A percentile compares a stretch with the other conserved stretches of the same genome.
These are phyloP conservation scores for Pythium sp. DNA, from an alignment of 352 stramenopile species.

Conservation along the genomic window DNA sequence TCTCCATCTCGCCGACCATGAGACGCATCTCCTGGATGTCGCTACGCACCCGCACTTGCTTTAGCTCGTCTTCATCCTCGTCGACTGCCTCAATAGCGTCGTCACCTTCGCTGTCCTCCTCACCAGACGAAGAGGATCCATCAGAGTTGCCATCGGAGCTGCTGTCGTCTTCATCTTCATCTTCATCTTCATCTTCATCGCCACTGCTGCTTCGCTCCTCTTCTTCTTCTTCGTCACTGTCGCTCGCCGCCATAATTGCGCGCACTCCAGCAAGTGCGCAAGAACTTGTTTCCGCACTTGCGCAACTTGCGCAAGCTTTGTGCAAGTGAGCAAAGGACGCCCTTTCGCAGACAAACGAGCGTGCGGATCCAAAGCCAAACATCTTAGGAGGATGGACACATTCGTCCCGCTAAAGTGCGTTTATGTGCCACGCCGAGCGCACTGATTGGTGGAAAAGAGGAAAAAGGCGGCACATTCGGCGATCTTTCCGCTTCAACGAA, in stretches of 20 bases:
- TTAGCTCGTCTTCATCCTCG: slow-evolving; percentile 15
- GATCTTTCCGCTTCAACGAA: slow-evolving; percentile 21
- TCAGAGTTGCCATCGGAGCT: slow-evolving; percentile 7
- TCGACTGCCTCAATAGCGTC: slow-evolving; percentile 14
- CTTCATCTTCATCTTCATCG: slow-evolving; percentile 21
- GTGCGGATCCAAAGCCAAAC: slow-evolving; percentile 1
- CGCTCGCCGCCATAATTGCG: not conserved
- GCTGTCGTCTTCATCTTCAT: slow-evolving; percentile 19
- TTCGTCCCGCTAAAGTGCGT: slow-evolving; percentile 6
- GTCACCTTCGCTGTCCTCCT: slow-evolving; percentile 8
- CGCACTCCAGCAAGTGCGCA: not conserved
- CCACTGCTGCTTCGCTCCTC: slow-evolving; percentile 20
- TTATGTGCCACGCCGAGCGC: not conserved
- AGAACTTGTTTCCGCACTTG: slow-evolving; percentile 3
- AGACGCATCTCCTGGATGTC: slow-evolving; percentile 43
- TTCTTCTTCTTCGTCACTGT: slow-evolving; percentile 24
- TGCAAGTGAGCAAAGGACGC: not conserved
- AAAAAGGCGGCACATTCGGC: slow-evolving; percentile 8
- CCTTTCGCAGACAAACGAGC: slow-evolving; percentile 7
- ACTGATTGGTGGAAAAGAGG: slow-evolving; percentile 11
- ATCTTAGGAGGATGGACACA: slow-evolving; percentile 5
- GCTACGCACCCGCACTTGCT: slow-evolving; percentile 31
- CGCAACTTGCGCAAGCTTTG: slow-evolving; percentile 1
- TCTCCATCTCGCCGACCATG: slow-evolving; percentile 62
- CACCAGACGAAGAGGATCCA: not conserved